These are phyloP conservation scores for Populus alba DNA, from an alignment of 345 rosid species.

Conservation along the genomic window DNA sequence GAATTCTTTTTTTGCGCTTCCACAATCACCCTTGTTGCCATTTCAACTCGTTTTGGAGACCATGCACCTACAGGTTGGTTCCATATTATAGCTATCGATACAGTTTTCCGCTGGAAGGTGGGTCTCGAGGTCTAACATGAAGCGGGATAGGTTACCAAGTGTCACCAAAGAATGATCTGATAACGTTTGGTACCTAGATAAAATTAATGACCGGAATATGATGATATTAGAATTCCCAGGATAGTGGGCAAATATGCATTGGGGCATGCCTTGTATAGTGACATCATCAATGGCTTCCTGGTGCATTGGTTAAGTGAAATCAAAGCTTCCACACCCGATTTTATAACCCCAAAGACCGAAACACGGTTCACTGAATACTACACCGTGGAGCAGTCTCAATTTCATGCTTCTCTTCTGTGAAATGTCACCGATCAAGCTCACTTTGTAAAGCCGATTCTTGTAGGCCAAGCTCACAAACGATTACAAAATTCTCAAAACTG, in stretches of 20 bases:
- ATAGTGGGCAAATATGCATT: conserved; percentile 51
- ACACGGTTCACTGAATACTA: conserved; percentile 76
- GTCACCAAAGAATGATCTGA: conserved; percentile 52
- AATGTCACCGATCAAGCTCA: conserved; percentile 63
- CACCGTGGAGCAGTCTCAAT: conserved; percentile 63
- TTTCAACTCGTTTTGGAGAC: conserved; percentile 84
- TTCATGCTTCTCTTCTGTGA: conserved; percentile 80
- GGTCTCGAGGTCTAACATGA: conserved; percentile 55
- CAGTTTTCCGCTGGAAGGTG: conserved; percentile 54
- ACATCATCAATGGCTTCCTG: conserved; percentile 63
- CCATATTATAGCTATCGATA: conserved; percentile 35
- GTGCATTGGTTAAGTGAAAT: conserved; percentile 61
- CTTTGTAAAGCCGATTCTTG: conserved; percentile 23
- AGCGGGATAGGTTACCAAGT: conserved; percentile 57
- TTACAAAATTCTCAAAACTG: neutral
- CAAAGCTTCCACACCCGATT: conserved; percentile 71
- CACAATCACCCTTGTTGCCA: conserved; percentile 77
- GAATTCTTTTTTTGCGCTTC: conserved; percentile 58
- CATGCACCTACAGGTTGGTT: conserved; percentile 76
- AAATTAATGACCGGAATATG: conserved; percentile 47
- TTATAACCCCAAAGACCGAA: conserved; percentile 84
- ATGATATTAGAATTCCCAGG: conserved; percentile 32
- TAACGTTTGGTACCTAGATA: conserved; percentile 68
- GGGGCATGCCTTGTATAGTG: conserved; percentile 59
- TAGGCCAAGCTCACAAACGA: neutral